Conservation (phyloP, 306 rosid genomes). For the Psophocarpus tetragonolobus region DNA sequence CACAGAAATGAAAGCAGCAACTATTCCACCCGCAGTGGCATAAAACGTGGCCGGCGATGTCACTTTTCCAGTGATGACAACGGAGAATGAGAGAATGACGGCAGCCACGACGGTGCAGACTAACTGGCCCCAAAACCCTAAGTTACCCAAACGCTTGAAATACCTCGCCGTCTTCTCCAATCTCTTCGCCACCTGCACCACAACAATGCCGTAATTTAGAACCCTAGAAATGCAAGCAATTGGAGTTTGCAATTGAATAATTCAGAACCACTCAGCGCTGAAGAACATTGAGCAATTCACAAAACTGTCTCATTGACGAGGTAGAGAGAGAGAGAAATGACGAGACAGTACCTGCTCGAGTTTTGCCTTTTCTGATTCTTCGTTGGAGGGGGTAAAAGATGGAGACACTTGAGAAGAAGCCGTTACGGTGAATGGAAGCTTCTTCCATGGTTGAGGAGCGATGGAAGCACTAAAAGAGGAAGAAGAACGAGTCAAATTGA, state of each 20-base stretch:
- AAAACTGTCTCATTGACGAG: too few relatives aligned
- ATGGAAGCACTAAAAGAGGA: slow-evolving; percentile 33
- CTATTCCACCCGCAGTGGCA: slow-evolving; percentile 92
- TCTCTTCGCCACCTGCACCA: slow-evolving; percentile 80
- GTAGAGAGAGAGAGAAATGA: too few relatives aligned
- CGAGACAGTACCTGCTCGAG: slow-evolving; percentile 77
- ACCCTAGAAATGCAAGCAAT: slow-evolving; percentile 28
- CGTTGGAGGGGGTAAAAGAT: slow-evolving; percentile 46
- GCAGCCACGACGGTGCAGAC: slow-evolving; percentile 89
- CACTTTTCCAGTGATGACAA: slow-evolving; percentile 75
- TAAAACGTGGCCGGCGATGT: slow-evolving; percentile 89
- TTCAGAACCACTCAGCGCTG: slow-evolving; percentile 3
- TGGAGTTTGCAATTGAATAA: not conserved
- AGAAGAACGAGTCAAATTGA: slow-evolving; percentile 24
- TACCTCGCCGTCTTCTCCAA: slow-evolving; percentile 84
- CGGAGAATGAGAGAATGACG: slow-evolving; percentile 89
- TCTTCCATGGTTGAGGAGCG: slow-evolving; percentile 30
- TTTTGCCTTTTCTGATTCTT: slow-evolving; percentile 72
- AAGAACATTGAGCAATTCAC: too few relatives aligned
- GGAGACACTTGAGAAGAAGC: slow-evolving; percentile 62
- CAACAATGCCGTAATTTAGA: not conserved
- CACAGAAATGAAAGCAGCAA: slow-evolving; percentile 85
- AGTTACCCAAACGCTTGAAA: slow-evolving; percentile 87
- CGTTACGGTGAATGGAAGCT: slow-evolving; percentile 37
- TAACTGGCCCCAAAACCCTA: slow-evolving; percentile 97